Evolutionary conservation across 2,329 filamentous ascomycete genomes (phyloP).

Genomic region (Penicillium sp.): DNA sequence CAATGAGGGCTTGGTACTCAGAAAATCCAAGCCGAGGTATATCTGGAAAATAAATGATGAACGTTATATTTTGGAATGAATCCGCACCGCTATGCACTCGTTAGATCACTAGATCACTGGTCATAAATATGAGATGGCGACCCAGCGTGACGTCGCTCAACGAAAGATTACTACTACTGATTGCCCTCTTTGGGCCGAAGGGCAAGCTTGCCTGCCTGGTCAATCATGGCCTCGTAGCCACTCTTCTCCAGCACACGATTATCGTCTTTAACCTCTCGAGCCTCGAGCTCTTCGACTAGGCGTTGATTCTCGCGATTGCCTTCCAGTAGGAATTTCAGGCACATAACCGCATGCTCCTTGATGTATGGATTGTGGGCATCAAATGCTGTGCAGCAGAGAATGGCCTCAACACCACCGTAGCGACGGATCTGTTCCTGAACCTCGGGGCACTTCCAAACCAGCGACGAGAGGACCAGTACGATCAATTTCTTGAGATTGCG

Average conservation of each 20-base stretch:
- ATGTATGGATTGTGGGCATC: conserved; percentile 94
- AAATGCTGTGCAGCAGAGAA: conserved; percentile 85
- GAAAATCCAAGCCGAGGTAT: too few species aligned
- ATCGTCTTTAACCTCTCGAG: conserved; percentile 43
- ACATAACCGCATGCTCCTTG: conserved; percentile 84
- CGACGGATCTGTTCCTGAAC: conserved; percentile 86
- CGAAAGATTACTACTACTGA: neutral
- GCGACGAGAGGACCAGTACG: conserved; percentile 80
- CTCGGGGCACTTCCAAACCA: conserved; percentile 79
- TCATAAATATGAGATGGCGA: too few species aligned
- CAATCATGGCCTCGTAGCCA: conserved; percentile 45
- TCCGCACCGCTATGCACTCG: too few species aligned
- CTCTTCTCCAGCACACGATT: conserved; percentile 41
- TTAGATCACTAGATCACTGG: too few species aligned
- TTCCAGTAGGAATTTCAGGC: conserved; percentile 68
- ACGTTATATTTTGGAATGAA: too few species aligned
- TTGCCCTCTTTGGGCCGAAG: conserved; percentile 37
- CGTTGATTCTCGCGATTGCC: conserved; percentile 53
- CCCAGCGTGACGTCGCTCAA: neutral
- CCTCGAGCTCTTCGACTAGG: conserved; percentile 51
- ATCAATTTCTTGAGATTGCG: conserved; percentile 90
- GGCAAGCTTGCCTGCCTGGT: conserved; percentile 43
- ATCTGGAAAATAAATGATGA: too few species aligned
- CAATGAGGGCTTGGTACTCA: too few species aligned
- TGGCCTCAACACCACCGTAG: conserved; percentile 78